These are phyloP conservation scores for Fusarium lyarnte DNA, from an alignment of 2,329 filamentous ascomycete genomes.

Conservation along the genomic window DNA sequence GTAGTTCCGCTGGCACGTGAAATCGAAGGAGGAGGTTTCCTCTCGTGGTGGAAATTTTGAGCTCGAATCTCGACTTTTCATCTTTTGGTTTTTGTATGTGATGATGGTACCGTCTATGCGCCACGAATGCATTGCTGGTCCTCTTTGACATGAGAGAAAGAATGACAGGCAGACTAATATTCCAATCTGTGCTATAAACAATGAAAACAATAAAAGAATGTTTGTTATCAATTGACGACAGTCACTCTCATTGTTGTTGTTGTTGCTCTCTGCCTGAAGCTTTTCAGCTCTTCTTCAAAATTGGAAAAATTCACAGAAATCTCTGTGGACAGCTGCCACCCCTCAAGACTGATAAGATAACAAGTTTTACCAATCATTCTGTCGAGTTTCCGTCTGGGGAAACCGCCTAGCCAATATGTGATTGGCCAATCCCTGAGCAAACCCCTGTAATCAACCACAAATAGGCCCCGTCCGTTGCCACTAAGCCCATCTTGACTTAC, in stretches of 20 bases:
- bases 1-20: conserved; percentile 27
- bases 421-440: not conserved
- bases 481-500: not conserved
- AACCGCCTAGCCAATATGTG: not conserved
- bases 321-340: conserved; percentile 2
- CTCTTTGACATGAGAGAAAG: not conserved
- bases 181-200: not conserved
- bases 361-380: conserved; percentile 8
- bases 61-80: conserved; percentile 32
- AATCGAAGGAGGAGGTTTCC: conserved; percentile 23
- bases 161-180: not conserved
- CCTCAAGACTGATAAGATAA: conserved; percentile 25
- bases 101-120: not conserved
- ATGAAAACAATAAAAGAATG: not conserved
- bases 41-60: not conserved
- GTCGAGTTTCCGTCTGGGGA: not conserved
- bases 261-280: not conserved
- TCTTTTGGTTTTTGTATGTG: not conserved
- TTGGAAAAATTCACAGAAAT: conserved; percentile 17
- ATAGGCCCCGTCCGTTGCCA: not conserved
- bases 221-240: not conserved
- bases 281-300: not conserved
- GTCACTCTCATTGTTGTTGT: not conserved
- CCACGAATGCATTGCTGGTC: not conserved
- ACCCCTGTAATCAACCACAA: not conserved